Evolutionary conservation across 805 yeast genomes (phyloP), one percentile per base, ranked within the genome.

Genomic region (Candida berthetii): DNA sequence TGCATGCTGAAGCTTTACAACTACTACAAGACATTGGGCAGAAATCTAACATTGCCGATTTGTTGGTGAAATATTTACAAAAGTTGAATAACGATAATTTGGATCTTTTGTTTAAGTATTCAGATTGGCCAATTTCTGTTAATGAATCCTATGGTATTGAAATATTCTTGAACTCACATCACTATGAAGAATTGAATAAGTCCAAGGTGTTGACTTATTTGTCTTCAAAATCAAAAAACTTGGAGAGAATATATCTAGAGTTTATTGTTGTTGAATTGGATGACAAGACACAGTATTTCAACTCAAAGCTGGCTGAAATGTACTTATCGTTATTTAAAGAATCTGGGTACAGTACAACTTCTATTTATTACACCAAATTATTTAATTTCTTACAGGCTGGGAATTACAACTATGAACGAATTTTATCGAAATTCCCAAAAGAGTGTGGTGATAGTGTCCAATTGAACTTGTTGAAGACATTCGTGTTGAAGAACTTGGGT

Each of bases 1-100:
- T 74, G 37, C 96, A 88, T 59, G 64, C 66, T 7, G 77, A 80
- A 39, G 95, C 96, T 0, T 63, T 93, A 34, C 62, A 69, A 4
- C 69, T 85, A 54, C 64, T 91, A 16, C 61, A 65, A n/a, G 59
- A 57, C 13, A 43, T 73, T 20, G 52, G 61, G 28, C 46, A 53
- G 32, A 37, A 42, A 3, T 36, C 43, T 3, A 44, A 46, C 17
- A 34, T 38, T 2, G 44, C 48, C 4, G 45, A 50, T 3, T 28
- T 56, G 15, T 42, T 65, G 0, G 51, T 82, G 10, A 72, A 69
- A 40, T 85, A 85, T 52, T 55, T 85, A 29, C 80, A 76, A 44
- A 75, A 73, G 41, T 60, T 87, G 28, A 65, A 69, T 3, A 64
- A 71, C 43, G 65, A 69, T 1, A 45, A 76, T 34, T 47, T 83